These are phyloP conservation scores for Candida sonorensis DNA, from an alignment of 805 yeast genomes.

Conservation along the genomic window DNA sequence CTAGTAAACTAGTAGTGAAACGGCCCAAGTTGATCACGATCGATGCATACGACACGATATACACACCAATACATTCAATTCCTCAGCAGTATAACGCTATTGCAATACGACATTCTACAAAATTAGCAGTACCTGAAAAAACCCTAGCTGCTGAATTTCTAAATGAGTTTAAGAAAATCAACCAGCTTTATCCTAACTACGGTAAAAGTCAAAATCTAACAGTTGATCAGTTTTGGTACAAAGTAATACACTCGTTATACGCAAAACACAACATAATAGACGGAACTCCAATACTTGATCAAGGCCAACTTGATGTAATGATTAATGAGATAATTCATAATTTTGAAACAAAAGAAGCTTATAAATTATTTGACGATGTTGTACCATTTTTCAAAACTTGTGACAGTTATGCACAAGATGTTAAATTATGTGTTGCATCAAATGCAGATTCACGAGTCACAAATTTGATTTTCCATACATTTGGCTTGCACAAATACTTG, in stretches of 20 bases:
- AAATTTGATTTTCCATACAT: slow-evolving; percentile 34
- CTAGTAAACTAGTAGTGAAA: too few relatives aligned
- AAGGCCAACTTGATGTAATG: slow-evolving; percentile 21
- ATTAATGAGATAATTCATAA: slow-evolving; percentile 37
- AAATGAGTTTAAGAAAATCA: slow-evolving; percentile 30
- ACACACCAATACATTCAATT: slow-evolving; percentile 49
- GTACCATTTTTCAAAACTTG: slow-evolving; percentile 34
- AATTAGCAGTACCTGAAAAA: slow-evolving; percentile 12
- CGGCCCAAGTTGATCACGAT: slow-evolving; percentile 50
- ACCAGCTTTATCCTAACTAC: slow-evolving; percentile 47
- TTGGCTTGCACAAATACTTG: slow-evolving; percentile 39
- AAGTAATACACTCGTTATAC: slow-evolving; percentile 26
- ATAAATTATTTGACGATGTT: slow-evolving; percentile 48
- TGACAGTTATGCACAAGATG: slow-evolving; percentile 4
- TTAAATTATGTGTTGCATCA: slow-evolving; percentile 38
- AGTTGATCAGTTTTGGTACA: slow-evolving; percentile 52
- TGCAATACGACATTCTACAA: slow-evolving; percentile 38
- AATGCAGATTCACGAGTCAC: slow-evolving; percentile 58
- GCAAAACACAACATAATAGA: neutral
- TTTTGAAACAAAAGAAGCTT: slow-evolving; percentile 48
- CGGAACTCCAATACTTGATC: neutral
- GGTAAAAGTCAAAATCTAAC: slow-evolving; percentile 38
- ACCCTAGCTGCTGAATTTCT: slow-evolving; percentile 24
- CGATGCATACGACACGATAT: slow-evolving; percentile 65
- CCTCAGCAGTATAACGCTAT: slow-evolving; percentile 46